phyloP scores from a whole-genome alignment of 1,284 basidiomycete species.

The Rhodotorula sp. region DNA sequence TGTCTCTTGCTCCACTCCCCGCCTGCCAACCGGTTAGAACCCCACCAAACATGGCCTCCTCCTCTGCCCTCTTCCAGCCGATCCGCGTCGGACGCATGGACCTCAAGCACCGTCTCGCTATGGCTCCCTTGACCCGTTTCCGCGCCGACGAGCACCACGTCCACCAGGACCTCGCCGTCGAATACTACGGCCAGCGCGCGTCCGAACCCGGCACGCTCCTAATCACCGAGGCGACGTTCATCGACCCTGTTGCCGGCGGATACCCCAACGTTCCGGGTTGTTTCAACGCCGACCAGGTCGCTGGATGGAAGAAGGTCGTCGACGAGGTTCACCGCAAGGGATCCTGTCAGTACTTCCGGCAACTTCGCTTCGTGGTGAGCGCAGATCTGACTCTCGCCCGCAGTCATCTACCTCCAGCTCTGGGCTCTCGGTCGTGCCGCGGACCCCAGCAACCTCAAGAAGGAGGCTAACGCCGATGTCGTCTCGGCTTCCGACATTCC shows the following conservation, averaged over 20 bases:
- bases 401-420: conserved; percentile 55
- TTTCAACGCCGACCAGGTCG: conserved; percentile 55
- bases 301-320: conserved; percentile 55
- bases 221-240: conserved; percentile 56
- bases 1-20: too few relatives aligned
- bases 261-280: conserved; percentile 51
- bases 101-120: conserved; percentile 55
- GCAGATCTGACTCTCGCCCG: conserved; percentile 48
- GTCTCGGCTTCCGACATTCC: conserved; percentile 50
- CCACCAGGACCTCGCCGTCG: conserved; percentile 20
- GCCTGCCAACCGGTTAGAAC: too few relatives aligned
- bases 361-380: too few relatives aligned
- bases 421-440: conserved; percentile 57
- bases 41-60: neutral
- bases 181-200: conserved; percentile 57
- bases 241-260: conserved; percentile 44
- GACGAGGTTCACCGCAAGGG: conserved; percentile 45
- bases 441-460: conserved; percentile 44
- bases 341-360: neutral
- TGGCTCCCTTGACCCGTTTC: conserved; percentile 56
- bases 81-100: conserved; percentile 52
- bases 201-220: conserved; percentile 55
- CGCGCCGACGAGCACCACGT: conserved; percentile 45
- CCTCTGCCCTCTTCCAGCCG: conserved; percentile 40
- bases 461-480: conserved; percentile 46